Conservation (phyloP, 1,139 yeast genomes). For the Candida sanyaensis region DNA sequence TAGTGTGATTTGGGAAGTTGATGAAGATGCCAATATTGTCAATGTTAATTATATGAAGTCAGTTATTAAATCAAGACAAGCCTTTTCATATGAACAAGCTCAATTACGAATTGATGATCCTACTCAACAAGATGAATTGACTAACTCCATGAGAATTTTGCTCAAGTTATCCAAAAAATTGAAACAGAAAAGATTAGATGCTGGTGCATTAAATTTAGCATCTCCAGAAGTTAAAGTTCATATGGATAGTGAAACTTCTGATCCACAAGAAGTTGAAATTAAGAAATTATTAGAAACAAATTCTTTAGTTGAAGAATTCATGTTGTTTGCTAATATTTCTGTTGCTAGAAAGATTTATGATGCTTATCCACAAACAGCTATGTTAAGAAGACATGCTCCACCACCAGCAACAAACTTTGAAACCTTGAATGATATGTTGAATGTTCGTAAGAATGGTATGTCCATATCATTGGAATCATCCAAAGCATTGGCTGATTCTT, state of each 20-base stretch:
- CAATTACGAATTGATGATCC: constrained; percentile 87
- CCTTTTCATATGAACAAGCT: constrained; percentile 93
- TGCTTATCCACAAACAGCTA: constrained; percentile 96
- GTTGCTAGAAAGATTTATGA: constrained; percentile 93
- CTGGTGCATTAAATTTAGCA: constrained; percentile 96
- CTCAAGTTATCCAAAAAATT: constrained; percentile 76
- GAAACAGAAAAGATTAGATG: constrained; percentile 83
- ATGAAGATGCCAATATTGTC: constrained; percentile 83
- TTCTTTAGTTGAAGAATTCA: constrained; percentile 95
- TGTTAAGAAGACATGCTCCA: constrained; percentile 95
- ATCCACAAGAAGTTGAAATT: constrained; percentile 94
- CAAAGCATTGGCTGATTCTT: constrained; percentile 88
- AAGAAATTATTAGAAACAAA: constrained; percentile 87
- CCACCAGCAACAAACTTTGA: constrained; percentile 97
- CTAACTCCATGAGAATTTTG: constrained; percentile 85
- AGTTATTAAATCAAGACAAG: constrained; percentile 87
- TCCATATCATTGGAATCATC: constrained; percentile 81
- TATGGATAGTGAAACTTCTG: constrained; percentile 95
- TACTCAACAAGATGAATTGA: constrained; percentile 77
- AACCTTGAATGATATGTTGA: constrained; percentile 80
- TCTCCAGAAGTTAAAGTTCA: constrained; percentile 98
- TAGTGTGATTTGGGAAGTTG: constrained; percentile 94
- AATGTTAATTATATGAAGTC: constrained; percentile 82
- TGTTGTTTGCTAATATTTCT: constrained; percentile 95
- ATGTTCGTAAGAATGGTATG: constrained; percentile 76